phyloP scores from a whole-genome alignment of 495 filamentous ascomycete species.

The Trichoderma asperelloides region DNA sequence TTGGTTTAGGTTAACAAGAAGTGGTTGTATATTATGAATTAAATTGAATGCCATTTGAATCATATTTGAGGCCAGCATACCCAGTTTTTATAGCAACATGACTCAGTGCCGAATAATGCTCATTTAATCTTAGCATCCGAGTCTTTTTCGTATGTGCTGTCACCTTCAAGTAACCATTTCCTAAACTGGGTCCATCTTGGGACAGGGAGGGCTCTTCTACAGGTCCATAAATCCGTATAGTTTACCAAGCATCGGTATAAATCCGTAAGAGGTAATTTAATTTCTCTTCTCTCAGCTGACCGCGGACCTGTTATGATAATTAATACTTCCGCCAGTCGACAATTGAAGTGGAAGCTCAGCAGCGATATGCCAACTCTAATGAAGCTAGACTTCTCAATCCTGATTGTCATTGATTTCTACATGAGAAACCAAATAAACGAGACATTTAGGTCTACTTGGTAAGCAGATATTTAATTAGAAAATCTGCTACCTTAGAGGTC shows the following conservation, averaged over 20 bases:
- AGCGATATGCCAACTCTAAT: too few species aligned
- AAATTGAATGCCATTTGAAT: neutral
- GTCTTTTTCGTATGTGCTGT: neutral
- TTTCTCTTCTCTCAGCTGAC: too few species aligned
- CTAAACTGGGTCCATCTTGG: neutral
- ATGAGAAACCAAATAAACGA: neutral
- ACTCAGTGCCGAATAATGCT: neutral
- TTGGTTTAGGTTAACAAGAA: neutral
- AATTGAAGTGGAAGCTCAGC: too few species aligned
- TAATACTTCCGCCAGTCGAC: too few species aligned
- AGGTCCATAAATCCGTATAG: neutral
- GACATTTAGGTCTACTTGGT: neutral
- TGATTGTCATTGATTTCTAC: too few species aligned
- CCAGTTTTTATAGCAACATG: neutral
- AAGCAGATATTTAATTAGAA: neutral
- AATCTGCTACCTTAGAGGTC: neutral
- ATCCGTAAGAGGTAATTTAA: too few species aligned
- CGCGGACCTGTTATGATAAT: too few species aligned
- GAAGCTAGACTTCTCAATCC: too few species aligned
- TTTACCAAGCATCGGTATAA: too few species aligned
- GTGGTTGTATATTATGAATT: neutral
- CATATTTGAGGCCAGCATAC: too few species aligned
- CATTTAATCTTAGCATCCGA: neutral
- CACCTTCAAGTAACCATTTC: neutral
- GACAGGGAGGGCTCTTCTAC: neutral